Percentiles rank a stretch among this genome's conserved stretches.
These are phyloP conservation scores for Arbutus unedo DNA, from an alignment of 148 eudicot species.

Conservation along the genomic window DNA sequence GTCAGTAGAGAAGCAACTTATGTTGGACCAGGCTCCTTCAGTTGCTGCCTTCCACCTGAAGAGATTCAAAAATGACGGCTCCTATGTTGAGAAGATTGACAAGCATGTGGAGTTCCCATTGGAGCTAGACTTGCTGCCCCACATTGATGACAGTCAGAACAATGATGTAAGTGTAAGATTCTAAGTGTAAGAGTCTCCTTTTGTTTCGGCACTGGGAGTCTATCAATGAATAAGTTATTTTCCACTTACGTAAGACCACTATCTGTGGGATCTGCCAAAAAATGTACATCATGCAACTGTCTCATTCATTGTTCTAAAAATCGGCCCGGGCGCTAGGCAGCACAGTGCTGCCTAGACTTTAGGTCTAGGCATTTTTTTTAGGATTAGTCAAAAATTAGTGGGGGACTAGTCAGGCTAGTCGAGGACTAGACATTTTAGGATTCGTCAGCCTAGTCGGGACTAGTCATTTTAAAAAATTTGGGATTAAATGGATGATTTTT, in stretches of 20 bases:
- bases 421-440: too few species aligned
- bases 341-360: too few species aligned
- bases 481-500: too few species aligned
- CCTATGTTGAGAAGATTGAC: conserved; percentile 65
- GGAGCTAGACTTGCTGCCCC: conserved; percentile 70
- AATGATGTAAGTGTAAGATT: conserved; percentile 43
- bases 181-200: conserved; percentile 30
- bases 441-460: too few species aligned
- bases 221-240: not conserved
- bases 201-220: not conserved
- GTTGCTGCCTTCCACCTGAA: conserved; percentile 79
- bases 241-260: not conserved
- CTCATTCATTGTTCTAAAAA: not conserved
- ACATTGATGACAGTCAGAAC: conserved; percentile 29
- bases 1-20: conserved; percentile 75
- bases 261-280: not conserved
- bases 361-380: too few species aligned
- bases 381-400: too few species aligned
- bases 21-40: conserved; percentile 67
- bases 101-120: conserved; percentile 64
- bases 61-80: conserved; percentile 84
- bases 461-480: too few species aligned
- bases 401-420: too few species aligned
- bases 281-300: not conserved
- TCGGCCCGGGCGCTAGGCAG: too few species aligned